Evolutionary conservation across 2,329 filamentous ascomycete genomes (phyloP).

Genomic region (Scortechinia acanthostroma): DNA sequence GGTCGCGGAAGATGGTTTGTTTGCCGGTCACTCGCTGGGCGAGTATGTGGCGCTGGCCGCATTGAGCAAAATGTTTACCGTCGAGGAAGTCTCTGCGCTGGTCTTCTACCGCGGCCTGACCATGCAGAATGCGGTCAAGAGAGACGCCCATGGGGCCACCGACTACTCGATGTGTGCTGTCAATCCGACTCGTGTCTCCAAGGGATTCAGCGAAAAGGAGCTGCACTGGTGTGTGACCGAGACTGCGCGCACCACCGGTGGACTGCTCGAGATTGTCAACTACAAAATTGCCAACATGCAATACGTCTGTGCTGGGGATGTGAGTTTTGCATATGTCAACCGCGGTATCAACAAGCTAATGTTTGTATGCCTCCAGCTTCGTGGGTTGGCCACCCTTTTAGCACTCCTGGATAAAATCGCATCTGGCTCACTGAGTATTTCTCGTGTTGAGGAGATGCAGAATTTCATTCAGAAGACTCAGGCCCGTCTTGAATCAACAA

Average conservation of each 20-base stretch:
- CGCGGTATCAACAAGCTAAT: constrained; percentile 80
- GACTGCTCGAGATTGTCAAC: constrained; percentile 98
- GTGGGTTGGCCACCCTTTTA: too few relatives aligned
- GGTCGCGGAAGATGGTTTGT: constrained; percentile 91
- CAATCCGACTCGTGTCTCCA: constrained; percentile 95
- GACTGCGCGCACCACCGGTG: constrained; percentile 85
- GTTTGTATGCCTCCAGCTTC: too few relatives aligned
- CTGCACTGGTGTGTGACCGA: constrained; percentile 95
- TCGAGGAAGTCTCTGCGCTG: constrained; percentile 93
- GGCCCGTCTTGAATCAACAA: constrained; percentile 84
- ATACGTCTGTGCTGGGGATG: constrained; percentile 68
- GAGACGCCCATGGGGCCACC: constrained; percentile 82
- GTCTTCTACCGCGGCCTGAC: constrained; percentile 98
- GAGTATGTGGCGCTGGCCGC: constrained; percentile 97
- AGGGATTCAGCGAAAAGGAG: constrained; percentile 97
- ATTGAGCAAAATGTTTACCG: constrained; percentile 98
- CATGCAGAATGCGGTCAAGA: constrained; percentile 98
- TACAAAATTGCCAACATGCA: constrained; percentile 77
- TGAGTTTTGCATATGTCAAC: constrained; percentile 66
- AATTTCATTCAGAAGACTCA: constrained; percentile 87
- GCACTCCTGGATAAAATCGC: constrained; percentile 87
- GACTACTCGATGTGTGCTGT: constrained; percentile 99
- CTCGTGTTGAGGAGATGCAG: constrained; percentile 90
- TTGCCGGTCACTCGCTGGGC: constrained; percentile 93
- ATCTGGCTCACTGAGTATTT: too few relatives aligned